Evolutionary conservation across 1,139 yeast species (phyloP).

Genomic region (Sugiyamaella paludigena): DNA sequence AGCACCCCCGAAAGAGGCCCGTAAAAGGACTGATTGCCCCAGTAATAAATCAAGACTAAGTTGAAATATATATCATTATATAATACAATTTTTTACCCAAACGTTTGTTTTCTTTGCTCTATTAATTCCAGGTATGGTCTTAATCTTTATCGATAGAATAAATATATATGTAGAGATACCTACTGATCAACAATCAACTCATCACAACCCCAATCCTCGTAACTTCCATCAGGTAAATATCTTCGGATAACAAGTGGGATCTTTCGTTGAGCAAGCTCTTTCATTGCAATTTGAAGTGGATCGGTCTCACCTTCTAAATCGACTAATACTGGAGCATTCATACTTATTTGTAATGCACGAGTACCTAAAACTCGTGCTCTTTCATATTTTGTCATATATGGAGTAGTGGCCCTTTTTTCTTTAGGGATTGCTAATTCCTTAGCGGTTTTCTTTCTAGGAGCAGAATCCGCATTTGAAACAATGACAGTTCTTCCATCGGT

Average conservation of each 20-base stretch:
- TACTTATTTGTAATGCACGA: constrained; percentile 87
- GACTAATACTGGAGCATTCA: constrained; percentile 97
- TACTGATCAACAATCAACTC: constrained; percentile 88
- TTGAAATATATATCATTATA: too few relatives aligned
- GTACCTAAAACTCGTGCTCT: constrained; percentile 95
- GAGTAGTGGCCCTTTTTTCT: constrained; percentile 89
- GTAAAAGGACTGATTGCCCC: too few relatives aligned
- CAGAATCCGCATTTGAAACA: constrained; percentile 55
- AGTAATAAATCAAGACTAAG: too few relatives aligned
- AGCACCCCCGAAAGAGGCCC: too few relatives aligned
- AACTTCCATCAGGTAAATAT: constrained; percentile 94
- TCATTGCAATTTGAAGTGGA: constrained; percentile 97
- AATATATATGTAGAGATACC: constrained; percentile 5
- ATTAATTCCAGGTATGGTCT: too few relatives aligned
- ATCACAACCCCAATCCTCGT: constrained; percentile 99
- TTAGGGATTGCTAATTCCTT: constrained; percentile 86
- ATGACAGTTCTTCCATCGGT: constrained; percentile 74
- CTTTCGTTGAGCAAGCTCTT: constrained; percentile 90
- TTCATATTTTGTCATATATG: constrained; percentile 97
- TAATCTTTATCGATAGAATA: neutral
- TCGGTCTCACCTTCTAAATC: constrained; percentile 99
- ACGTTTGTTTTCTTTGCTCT: too few relatives aligned
- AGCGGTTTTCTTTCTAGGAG: constrained; percentile 60
- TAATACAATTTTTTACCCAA: too few relatives aligned
- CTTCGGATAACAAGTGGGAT: constrained; percentile 94